Conservation (phyloP, 2,329 filamentous ascomycete genomes). For the Pyrenochaeta sp. region DNA sequence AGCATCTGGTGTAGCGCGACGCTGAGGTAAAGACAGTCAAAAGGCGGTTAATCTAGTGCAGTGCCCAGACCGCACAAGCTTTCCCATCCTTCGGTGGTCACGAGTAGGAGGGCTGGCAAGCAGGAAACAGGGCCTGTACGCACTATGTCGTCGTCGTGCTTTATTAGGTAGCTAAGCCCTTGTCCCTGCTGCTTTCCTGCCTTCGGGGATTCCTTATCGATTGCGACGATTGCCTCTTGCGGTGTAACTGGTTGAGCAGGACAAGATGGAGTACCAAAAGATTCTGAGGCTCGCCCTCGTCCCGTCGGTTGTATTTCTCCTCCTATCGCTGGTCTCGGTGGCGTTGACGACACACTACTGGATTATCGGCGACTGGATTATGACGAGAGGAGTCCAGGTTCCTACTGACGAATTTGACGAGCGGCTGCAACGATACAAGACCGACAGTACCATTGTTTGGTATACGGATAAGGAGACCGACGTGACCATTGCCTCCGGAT, state of each 20-base stretch:
- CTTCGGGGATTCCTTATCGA: conserved; percentile 9
- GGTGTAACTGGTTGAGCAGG: conserved; percentile 7
- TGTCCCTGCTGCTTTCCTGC: conserved; percentile 14
- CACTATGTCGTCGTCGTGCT: conserved; percentile 9
- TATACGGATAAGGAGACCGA: conserved; percentile 34
- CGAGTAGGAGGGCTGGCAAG: conserved; percentile 10
- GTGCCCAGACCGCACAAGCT: conserved; percentile 19
- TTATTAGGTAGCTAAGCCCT: conserved; percentile 24
- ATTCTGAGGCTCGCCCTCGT: conserved; percentile 33
- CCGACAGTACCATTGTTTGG: conserved; percentile 38
- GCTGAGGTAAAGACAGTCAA: conserved; percentile 10
- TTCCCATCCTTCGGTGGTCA: conserved; percentile 11
- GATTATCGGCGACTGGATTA: conserved; percentile 41
- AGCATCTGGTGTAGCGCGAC: conserved; percentile 17
- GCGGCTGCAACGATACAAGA: conserved; percentile 23
- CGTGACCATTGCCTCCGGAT: conserved; percentile 38
- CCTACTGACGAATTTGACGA: conserved; percentile 24
- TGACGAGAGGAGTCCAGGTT: conserved; percentile 28
- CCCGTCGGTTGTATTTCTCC: conserved; percentile 33
- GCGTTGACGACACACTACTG: conserved; percentile 41
- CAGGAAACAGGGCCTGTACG: conserved; percentile 9
- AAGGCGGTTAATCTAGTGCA: conserved; percentile 16
- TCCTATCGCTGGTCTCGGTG: conserved; percentile 40
- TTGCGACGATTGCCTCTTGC: conserved; percentile 8
- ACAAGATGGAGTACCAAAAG: conserved; percentile 29